Percentiles rank a stretch among this genome's conserved stretches.
These are phyloP conservation scores for Tylopilus orsonianus DNA, from an alignment of 1,284 basidiomycete species.

Conservation along the genomic window DNA sequence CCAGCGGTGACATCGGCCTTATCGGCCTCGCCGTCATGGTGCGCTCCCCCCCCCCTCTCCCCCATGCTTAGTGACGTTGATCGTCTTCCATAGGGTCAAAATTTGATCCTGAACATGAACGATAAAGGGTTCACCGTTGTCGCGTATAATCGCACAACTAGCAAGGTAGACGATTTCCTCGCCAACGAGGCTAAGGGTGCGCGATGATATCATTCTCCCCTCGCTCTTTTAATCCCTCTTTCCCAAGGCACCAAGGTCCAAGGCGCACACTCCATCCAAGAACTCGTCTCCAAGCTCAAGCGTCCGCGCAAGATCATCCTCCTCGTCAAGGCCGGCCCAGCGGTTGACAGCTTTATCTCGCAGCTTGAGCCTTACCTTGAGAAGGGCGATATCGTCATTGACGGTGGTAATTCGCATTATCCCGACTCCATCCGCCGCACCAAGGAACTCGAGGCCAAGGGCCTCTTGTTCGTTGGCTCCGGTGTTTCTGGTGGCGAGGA, in stretches of 20 bases:
- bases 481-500: constrained; percentile 99
- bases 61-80: constrained; percentile 10
- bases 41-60: constrained; percentile 27
- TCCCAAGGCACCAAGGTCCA: constrained; percentile 86
- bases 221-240: constrained; percentile 10
- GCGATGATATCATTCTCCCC: constrained; percentile 27
- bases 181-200: constrained; percentile 96
- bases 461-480: constrained; percentile 95
- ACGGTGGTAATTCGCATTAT: constrained; percentile 99
- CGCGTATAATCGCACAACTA: constrained; percentile 95
- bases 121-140: constrained; percentile 99
- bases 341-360: constrained; percentile 77
- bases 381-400: constrained; percentile 92
- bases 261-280: constrained; percentile 92
- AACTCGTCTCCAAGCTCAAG: constrained; percentile 83
- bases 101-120: constrained; percentile 97
- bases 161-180: constrained; percentile 96
- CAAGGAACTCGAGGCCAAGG: constrained; percentile 92
- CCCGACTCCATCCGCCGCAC: constrained; percentile 96
- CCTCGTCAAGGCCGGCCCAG: constrained; percentile 87
- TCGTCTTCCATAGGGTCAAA: constrained; percentile 72
- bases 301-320: constrained; percentile 90
- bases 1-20: constrained; percentile 87
- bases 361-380: constrained; percentile 74
- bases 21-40: constrained; percentile 98